These are phyloP conservation scores for Chondrostereum purpureum DNA, from an alignment of 1,284 basidiomycete genomes.

Conservation along the genomic window DNA sequence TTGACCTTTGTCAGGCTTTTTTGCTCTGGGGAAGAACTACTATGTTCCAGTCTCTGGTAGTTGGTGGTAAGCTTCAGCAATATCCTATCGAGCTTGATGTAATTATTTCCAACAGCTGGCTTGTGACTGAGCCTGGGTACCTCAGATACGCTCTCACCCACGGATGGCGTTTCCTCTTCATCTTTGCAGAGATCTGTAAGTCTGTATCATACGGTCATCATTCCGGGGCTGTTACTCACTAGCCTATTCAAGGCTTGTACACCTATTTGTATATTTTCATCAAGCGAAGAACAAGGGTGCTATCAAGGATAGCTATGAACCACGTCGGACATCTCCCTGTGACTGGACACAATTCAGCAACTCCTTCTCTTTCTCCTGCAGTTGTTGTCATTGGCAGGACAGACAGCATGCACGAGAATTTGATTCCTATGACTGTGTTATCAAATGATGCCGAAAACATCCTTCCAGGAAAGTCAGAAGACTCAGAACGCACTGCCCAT, in stretches of 20 bases:
- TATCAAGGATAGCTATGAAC: conserved; percentile 1
- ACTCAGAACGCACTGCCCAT: too few relatives aligned
- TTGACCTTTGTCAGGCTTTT: too few relatives aligned
- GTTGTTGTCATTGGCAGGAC: too few relatives aligned
- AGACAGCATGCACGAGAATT: too few relatives aligned
- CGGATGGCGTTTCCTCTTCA: neutral
- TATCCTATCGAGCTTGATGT: neutral
- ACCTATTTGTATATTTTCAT: neutral
- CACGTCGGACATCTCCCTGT: too few relatives aligned
- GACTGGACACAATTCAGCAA: too few relatives aligned
- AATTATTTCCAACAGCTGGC: neutral
- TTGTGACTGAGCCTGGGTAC: neutral
- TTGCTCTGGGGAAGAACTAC: conserved; percentile 5
- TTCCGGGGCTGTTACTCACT: too few relatives aligned
- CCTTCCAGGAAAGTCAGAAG: too few relatives aligned
- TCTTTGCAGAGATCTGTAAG: neutral
- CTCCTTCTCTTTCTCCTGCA: too few relatives aligned
- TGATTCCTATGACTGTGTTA: too few relatives aligned
- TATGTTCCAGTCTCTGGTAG: conserved; percentile 8
- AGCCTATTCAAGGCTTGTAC: neutral
- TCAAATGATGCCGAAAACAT: too few relatives aligned
- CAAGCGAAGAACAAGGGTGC: conserved; percentile 1
- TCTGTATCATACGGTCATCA: too few relatives aligned
- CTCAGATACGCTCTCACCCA: neutral
- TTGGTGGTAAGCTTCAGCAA: conserved; percentile 3